Evolutionary conservation across 306 rosid genomes (phyloP), one percentile per base, ranked within the genome.

Genomic region (Pueraria montana): DNA sequence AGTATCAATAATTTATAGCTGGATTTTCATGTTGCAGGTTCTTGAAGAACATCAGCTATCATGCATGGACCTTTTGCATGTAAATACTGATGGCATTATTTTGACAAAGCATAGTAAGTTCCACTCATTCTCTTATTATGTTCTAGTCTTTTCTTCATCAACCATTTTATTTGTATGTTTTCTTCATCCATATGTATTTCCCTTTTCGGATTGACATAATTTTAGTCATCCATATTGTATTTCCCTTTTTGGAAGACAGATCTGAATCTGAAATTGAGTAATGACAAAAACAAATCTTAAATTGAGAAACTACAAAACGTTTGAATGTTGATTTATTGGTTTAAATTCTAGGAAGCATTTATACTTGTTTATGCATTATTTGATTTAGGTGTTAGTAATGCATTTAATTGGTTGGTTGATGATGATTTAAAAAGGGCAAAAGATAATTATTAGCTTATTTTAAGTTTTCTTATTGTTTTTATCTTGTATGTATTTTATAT

Each of bases 41-140:
- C 95, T 96, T 4, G 98, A 96, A 85, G 98, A 92, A 69, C 87
- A 96, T 88, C 92, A 90, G 82, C 84, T 96, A 72, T 91, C 89
- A 42, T 96, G 98, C 83, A 11, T 50, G 55, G 98, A 96, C 61
- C 87, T 94, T 56, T 85, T 96, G 88, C 92, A 84, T 72, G 79
- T 89, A 73, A 86, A 89, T 84, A 86, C 92, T 3, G 91, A 94
- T 82, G 95, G 87, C 65, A 90, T 96, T 83, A 81, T 89, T 82
- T 87, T 96, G 84, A 96, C 96, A 13, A 96, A 91, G 83, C 89
- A 78, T 73, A 94, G 99, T 96, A 88, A 89, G 81, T 81, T 81
- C 58, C 68, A 17, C 52, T 59, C 83, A 40, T 61, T 56, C 61
- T 72, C 53, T 55, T 42, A 24, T 38, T 16, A 45, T 76, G 67